Evolutionary conservation across 176 grass and related monocot species (phyloP).

Genomic region (Areca catechu): DNA sequence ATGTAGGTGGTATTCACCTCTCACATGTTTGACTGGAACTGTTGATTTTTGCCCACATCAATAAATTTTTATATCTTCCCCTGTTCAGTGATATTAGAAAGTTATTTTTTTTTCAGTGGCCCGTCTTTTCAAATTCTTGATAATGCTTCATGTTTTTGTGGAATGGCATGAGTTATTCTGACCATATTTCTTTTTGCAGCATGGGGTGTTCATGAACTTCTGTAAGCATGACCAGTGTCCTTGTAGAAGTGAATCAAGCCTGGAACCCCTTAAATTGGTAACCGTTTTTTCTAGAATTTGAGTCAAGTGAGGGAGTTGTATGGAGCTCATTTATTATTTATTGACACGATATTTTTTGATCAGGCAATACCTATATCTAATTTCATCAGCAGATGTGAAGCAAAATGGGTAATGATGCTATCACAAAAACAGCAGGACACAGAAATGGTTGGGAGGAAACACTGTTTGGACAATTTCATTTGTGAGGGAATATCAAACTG

Average conservation of each 20-base stretch:
- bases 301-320: conserved; percentile 4
- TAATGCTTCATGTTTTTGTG: too few species aligned
- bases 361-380: conserved; percentile 71
- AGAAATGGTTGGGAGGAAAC: conserved; percentile 21
- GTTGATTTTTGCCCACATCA: too few species aligned
- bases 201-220: conserved; percentile 53
- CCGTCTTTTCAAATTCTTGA: conserved; percentile 16
- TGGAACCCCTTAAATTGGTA: conserved; percentile 72
- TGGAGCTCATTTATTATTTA: too few species aligned
- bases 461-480: conserved; percentile 12
- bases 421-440: conserved; percentile 35
- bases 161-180: too few species aligned
- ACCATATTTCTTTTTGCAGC: conserved; percentile 23
- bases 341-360: conserved; percentile 7
- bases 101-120: too few species aligned
- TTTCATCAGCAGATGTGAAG: conserved; percentile 58
- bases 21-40: too few species aligned
- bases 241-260: conserved; percentile 21
- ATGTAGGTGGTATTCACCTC: too few species aligned
- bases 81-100: too few species aligned
- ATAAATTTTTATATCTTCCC: too few species aligned
- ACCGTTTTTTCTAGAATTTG: conserved; percentile 7
- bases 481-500: conserved; percentile 42
- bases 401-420: conserved; percentile 54
- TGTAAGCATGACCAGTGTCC: conserved; percentile 52